Percentiles rank a stretch among this genome's conserved stretches.
phyloP scores from a whole-genome alignment of 345 rosid species.

The Citrus mangshanensis region DNA sequence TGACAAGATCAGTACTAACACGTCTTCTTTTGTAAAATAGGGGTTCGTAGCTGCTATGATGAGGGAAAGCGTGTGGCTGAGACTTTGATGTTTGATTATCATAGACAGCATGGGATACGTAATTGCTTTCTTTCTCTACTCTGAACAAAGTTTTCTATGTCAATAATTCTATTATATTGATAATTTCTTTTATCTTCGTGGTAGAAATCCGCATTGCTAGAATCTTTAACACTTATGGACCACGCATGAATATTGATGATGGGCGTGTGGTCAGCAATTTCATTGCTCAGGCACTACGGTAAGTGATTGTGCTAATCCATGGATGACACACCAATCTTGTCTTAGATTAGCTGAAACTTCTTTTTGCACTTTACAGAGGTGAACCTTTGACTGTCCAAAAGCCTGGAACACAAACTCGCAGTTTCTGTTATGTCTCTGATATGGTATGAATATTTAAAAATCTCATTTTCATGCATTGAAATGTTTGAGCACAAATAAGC shows the following conservation, averaged over 20 bases:
- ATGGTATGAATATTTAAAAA: constrained; percentile 43
- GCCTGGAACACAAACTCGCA: constrained; percentile 97
- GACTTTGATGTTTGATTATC: constrained; percentile 96
- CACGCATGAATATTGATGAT: constrained; percentile 98
- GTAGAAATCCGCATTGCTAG: constrained; percentile 96
- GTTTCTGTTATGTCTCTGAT: constrained; percentile 96
- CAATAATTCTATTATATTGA: not conserved
- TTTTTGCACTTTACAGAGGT: constrained; percentile 43
- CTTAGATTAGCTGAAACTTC: not conserved
- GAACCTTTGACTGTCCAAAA: constrained; percentile 91
- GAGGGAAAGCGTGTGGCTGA: constrained; percentile 99
- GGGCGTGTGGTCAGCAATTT: constrained; percentile 99
- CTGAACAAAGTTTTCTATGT: not conserved
- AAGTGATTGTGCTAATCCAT: constrained; percentile 6
- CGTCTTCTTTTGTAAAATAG: constrained; percentile 30
- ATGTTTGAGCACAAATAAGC: not conserved
- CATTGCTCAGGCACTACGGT: constrained; percentile 99
- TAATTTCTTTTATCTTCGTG: constrained; percentile 9
- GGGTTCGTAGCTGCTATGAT: constrained; percentile 94
- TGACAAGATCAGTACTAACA: not conserved
- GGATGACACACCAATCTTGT: not conserved
- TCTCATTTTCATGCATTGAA: not conserved
- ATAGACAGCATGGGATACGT: constrained; percentile 96
- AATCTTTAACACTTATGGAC: constrained; percentile 97
- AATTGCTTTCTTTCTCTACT: constrained; percentile 12